Evolutionary conservation across 2,329 filamentous ascomycete species (phyloP).

Genomic region (Sphaerulina musiva): DNA sequence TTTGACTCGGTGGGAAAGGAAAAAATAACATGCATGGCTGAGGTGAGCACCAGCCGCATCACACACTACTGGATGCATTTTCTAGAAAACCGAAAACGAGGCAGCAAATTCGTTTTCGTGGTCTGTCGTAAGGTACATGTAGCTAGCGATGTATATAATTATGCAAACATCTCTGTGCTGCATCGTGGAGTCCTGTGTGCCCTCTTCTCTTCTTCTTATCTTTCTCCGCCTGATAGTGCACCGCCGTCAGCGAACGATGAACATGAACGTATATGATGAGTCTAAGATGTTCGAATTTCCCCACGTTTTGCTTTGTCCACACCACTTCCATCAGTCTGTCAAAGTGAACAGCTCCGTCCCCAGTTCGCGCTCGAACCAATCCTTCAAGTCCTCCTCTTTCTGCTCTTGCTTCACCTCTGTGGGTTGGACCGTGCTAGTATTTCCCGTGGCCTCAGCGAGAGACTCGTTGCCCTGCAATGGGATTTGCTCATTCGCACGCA

Average conservation of each 20-base stretch:
- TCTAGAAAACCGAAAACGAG: background rate
- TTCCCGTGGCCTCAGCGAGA: background rate
- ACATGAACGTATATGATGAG: no score
- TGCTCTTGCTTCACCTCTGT: background rate
- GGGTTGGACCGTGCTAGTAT: background rate
- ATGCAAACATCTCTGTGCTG: background rate
- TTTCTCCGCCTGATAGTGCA: no score
- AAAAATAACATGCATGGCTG: background rate
- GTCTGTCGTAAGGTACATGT: background rate
- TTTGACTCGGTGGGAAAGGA: background rate
- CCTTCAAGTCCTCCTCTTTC: slow-evolving; percentile 15
- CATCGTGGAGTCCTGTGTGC: background rate
- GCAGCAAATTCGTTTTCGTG: background rate
- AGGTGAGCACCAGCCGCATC: background rate
- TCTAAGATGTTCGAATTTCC: no score
- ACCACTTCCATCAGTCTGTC: slow-evolving; percentile 10
- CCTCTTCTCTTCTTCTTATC: background rate
- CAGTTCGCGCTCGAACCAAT: slow-evolving; percentile 28
- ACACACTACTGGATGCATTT: background rate
- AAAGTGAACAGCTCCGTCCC: slow-evolving; percentile 26
- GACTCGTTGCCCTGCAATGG: slow-evolving; percentile 1
- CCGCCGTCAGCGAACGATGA: no score
- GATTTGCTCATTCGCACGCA: background rate
- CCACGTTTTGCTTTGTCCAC: no score
- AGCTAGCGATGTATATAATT: background rate